Conservation (phyloP, 345 rosid species). For the Pseudoturritis turrita region DNA sequence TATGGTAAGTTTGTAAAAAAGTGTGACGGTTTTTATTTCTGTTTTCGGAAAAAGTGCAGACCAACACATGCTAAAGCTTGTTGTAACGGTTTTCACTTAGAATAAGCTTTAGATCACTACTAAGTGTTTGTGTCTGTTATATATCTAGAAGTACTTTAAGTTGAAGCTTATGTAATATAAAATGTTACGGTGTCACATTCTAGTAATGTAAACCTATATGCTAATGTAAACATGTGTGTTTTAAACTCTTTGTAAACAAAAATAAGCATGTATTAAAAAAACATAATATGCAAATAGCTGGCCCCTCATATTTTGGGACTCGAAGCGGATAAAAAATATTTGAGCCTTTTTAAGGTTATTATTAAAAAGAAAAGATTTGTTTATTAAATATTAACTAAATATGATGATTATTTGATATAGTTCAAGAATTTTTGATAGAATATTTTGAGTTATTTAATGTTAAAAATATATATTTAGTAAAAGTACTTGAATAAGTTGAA, state of each 20-base stretch:
- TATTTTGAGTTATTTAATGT: too few species aligned
- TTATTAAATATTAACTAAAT: too few species aligned
- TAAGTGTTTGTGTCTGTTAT: slow-evolving; percentile 26
- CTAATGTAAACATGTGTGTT: not conserved
- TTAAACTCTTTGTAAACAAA: not conserved
- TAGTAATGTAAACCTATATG: not conserved
- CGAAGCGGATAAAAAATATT: too few species aligned
- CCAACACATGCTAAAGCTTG: slow-evolving; percentile 27
- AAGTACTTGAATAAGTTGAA: too few species aligned
- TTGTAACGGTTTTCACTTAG: slow-evolving; percentile 1
- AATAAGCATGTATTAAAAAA: not conserved
- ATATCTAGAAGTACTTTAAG: slow-evolving; percentile 2
- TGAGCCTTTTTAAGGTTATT: too few species aligned
- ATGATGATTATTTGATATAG: too few species aligned
- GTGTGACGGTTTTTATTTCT: not conserved
- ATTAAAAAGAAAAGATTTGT: too few species aligned
- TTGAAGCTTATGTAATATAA: slow-evolving; percentile 18
- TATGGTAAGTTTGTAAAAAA: slow-evolving; percentile 2
- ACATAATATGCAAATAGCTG: too few species aligned
- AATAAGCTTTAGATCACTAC: slow-evolving; percentile 22
- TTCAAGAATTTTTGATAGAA: too few species aligned
- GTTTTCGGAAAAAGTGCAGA: slow-evolving; percentile 7
- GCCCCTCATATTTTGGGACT: too few species aligned
- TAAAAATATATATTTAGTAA: too few species aligned
- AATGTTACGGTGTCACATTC: not conserved